A percentile compares a stretch with the other conserved stretches of the same genome.
Evolutionary conservation across 2,329 filamentous ascomycete genomes (phyloP).

Genomic region (Pseudogymnoascus sp.): DNA sequence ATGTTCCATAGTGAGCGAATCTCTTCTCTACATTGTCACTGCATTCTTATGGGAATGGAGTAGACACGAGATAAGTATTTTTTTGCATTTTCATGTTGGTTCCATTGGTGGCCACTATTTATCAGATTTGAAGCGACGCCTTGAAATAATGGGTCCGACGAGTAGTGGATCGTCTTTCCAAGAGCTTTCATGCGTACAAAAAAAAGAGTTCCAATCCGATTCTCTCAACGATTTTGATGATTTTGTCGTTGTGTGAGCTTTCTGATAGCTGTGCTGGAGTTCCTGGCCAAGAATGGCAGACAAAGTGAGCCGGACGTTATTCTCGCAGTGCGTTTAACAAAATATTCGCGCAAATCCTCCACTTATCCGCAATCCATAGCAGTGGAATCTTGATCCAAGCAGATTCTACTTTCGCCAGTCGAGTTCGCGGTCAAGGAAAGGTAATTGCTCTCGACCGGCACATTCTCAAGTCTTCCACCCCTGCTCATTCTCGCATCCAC

Average conservation of each 20-base stretch:
- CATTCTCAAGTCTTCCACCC: not conserved
- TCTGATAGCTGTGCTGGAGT: not conserved
- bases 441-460: not conserved
- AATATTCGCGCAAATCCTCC: not conserved
- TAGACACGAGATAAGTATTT: not conserved
- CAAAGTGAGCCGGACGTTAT: not conserved
- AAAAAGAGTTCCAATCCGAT: not conserved
- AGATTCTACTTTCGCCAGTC: not conserved
- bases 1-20: not conserved
- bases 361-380: not conserved
- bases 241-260: not conserved
- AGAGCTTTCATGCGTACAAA: not conserved
- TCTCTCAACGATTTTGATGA: not conserved
- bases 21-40: not conserved
- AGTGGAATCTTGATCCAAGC: not conserved
- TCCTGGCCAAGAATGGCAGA: not conserved
- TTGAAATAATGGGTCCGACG: not conserved
- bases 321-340: not conserved
- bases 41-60: not conserved
- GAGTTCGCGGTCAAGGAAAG: not conserved
- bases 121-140: constrained; percentile 1
- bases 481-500: not conserved
- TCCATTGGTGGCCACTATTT: not conserved
- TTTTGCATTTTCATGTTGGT: not conserved
- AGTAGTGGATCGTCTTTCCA: not conserved